Evolutionary conservation across 2,329 filamentous ascomycete genomes (phyloP).

Genomic region (Mycocentrospora acerina): DNA sequence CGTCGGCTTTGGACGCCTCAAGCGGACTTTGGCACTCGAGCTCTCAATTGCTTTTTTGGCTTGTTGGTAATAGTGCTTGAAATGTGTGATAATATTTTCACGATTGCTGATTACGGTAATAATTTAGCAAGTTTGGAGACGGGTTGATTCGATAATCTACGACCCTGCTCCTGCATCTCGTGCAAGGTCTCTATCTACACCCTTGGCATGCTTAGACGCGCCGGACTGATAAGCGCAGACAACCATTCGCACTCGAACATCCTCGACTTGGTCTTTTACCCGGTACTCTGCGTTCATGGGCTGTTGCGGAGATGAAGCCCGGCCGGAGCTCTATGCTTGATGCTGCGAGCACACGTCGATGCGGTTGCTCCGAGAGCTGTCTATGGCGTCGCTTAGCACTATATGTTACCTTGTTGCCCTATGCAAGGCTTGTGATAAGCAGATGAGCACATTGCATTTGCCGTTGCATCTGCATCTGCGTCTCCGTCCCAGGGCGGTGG

Average conservation of each 20-base stretch:
- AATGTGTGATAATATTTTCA: too few relatives aligned
- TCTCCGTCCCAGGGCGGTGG: too few relatives aligned
- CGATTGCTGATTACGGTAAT: too few relatives aligned
- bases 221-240: conserved; percentile 7
- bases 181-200: conserved; percentile 7
- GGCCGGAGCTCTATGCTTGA: not conserved
- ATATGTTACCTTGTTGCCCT: conserved; percentile 2
- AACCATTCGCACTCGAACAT: conserved; percentile 2
- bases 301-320: not conserved
- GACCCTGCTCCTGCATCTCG: conserved; percentile 3
- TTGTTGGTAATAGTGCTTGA: too few relatives aligned
- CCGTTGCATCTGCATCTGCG: too few relatives aligned
- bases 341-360: not conserved
- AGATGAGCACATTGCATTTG: too few relatives aligned
- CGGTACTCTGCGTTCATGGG: too few relatives aligned
- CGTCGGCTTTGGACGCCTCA: too few relatives aligned
- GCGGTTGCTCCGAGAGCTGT: conserved; percentile 4
- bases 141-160: not conserved
- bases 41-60: too few relatives aligned
- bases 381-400: conserved; percentile 17
- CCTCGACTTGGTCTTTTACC: not conserved
- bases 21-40: too few relatives aligned
- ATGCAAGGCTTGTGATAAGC: not conserved
- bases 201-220: conserved; percentile 4
- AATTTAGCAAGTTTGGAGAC: too few relatives aligned